Evolutionary conservation across 2,329 filamentous ascomycete species (phyloP).

Genomic region (Trichoderma gracile): DNA sequence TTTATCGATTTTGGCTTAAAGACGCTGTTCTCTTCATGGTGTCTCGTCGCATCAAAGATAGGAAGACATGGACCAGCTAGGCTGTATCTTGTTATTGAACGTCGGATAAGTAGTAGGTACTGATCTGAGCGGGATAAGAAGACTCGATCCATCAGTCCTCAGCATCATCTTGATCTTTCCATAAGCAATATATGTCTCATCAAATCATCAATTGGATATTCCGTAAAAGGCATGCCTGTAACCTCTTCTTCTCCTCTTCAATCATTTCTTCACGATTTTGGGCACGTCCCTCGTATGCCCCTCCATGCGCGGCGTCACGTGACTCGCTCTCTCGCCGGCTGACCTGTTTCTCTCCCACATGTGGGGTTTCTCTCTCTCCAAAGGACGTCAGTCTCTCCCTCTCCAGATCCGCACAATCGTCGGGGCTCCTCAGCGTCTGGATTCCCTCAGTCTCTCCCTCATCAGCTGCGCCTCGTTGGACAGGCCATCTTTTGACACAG

Average conservation of each 20-base stretch:
- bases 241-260: not conserved
- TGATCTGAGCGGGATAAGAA: no score
- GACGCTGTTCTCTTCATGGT: no score
- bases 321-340: conserved; percentile 20
- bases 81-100: no score
- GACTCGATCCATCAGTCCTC: no score
- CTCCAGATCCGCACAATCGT: conserved; percentile 18
- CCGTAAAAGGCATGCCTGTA: not conserved
- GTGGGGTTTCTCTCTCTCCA: conserved; percentile 14
- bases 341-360: conserved; percentile 19
- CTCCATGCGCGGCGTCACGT: conserved; percentile 12
- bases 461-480: conserved; percentile 15
- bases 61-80: no score
- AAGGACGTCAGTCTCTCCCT: conserved; percentile 28
- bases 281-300: not conserved
- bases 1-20: no score
- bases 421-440: conserved; percentile 21
- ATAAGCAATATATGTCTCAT: no score
- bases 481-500: conserved; percentile 3
- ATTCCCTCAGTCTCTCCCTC: conserved; percentile 10
- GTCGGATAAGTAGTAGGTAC: no score
- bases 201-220: not conserved
- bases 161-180: no score
- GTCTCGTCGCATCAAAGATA: not conserved
- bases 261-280: not conserved